These are phyloP conservation scores for Zalaria sp. DNA, from an alignment of 2,329 filamentous ascomycete genomes.

Conservation along the genomic window DNA sequence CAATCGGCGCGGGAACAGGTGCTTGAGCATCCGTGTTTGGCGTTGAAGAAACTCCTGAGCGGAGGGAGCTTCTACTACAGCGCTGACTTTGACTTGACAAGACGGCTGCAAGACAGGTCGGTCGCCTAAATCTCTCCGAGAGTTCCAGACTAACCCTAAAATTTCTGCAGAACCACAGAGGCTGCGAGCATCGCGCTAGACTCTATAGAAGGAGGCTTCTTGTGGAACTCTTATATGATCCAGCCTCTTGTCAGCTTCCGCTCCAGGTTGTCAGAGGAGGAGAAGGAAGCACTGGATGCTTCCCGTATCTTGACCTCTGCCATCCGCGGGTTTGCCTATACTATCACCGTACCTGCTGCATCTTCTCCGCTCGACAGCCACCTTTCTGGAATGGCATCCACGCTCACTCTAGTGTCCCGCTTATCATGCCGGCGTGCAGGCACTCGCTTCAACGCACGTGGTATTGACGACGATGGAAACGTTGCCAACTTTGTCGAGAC, in stretches of 20 bases:
- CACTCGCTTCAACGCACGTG: conserved; percentile 91
- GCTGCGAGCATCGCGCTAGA: conserved; percentile 71
- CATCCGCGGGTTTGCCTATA: conserved; percentile 83
- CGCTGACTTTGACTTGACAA: conserved; percentile 93
- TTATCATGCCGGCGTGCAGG: conserved; percentile 83
- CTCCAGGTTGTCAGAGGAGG: conserved; percentile 59
- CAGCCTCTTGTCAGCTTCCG: conserved; percentile 81
- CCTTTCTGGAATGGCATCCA: conserved; percentile 62
- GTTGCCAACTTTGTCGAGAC: conserved; percentile 99
- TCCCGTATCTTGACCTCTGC: conserved; percentile 85
- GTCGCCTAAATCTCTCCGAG: conserved; percentile 2
- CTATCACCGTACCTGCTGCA: conserved; percentile 68
- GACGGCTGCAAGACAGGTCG: conserved; percentile 76
- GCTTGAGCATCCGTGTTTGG: conserved; percentile 76
- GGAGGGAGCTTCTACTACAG: conserved; percentile 97
- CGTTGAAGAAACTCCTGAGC: conserved; percentile 79
- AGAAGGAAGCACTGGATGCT: conserved; percentile 66
- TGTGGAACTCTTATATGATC: conserved; percentile 99
- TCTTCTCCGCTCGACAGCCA: conserved; percentile 54
- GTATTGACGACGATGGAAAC: conserved; percentile 93
- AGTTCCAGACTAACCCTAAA: not conserved
- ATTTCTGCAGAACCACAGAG: conserved; percentile 11
- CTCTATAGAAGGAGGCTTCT: conserved; percentile 78
- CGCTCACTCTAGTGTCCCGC: conserved; percentile 78
- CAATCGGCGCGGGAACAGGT: conserved; percentile 48